phyloP scores from a whole-genome alignment of 1,139 yeast species.

The Hansenula sp. region DNA sequence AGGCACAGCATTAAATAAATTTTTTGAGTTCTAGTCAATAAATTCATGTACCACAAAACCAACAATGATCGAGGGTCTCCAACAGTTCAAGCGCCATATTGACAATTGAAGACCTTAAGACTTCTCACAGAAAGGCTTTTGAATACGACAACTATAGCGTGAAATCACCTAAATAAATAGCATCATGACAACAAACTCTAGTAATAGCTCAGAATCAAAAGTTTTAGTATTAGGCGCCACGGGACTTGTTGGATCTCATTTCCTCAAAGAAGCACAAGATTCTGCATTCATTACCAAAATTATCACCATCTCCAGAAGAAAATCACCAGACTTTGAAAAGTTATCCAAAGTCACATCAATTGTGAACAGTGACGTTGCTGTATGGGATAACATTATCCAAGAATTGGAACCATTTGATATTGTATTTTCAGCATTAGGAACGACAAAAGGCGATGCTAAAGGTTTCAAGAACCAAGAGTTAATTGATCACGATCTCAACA shows the following conservation, averaged over 20 bases:
- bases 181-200: background rate
- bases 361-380: constrained; percentile 8
- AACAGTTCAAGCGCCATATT: too few species aligned
- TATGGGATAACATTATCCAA: constrained; percentile 9
- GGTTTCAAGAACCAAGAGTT: constrained; percentile 2
- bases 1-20: too few species aligned
- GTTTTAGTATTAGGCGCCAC: constrained; percentile 16
- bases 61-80: too few species aligned
- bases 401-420: constrained; percentile 4
- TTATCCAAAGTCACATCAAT: constrained; percentile 7
- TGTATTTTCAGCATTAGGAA: constrained; percentile 14
- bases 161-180: too few species aligned
- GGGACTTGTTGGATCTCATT: constrained; percentile 16
- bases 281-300: constrained; percentile 24
- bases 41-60: too few species aligned
- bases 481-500: constrained; percentile 12
- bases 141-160: too few species aligned
- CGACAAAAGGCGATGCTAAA: constrained; percentile 4
- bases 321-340: background rate
- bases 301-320: constrained; percentile 37
- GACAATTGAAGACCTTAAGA: too few species aligned
- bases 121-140: too few species aligned
- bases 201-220: too few species aligned
- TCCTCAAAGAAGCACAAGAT: constrained; percentile 9
- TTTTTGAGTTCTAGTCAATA: too few species aligned